These are phyloP conservation scores for Phytophthora citricola DNA, from an alignment of 352 stramenopile species.

Conservation along the genomic window DNA sequence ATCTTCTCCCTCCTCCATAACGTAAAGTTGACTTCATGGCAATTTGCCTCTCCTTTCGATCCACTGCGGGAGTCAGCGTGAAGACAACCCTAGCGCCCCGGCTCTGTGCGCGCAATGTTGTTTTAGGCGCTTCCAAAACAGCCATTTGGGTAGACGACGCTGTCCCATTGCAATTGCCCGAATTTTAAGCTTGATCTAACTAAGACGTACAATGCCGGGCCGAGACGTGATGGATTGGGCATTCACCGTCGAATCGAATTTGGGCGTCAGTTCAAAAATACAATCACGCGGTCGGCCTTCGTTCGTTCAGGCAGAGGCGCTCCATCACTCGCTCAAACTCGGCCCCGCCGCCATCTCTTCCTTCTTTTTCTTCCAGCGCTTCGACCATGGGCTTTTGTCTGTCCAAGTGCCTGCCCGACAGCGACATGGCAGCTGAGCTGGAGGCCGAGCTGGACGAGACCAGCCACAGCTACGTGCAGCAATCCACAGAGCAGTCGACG, in stretches of 20 bases:
- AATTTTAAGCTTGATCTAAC: not conserved
- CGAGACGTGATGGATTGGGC: conserved; percentile 4
- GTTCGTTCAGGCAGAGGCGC: conserved; percentile 27
- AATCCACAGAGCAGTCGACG: conserved; percentile 47
- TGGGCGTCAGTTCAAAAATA: conserved; percentile 25
- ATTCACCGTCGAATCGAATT: too few relatives aligned
- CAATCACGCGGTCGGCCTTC: conserved; percentile 20
- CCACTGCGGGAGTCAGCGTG: conserved; percentile 23
- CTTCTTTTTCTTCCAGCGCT: not conserved
- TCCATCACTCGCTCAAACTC: conserved; percentile 22
- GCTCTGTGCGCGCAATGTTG: not conserved
- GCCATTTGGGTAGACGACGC: conserved; percentile 2
- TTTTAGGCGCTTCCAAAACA: conserved; percentile 9
- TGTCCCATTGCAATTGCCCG: conserved; percentile 6
- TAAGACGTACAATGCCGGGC: conserved; percentile 1
- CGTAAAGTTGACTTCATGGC: not conserved
- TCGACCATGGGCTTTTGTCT: conserved; percentile 84
- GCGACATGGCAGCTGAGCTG: conserved; percentile 85
- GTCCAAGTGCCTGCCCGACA: conserved; percentile 84
- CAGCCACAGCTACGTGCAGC: conserved; percentile 61
- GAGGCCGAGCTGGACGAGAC: conserved; percentile 84
- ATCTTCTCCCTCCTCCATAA: conserved; percentile 5
- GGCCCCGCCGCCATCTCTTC: not conserved
- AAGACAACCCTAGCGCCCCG: conserved; percentile 10
- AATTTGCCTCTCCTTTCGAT: conserved; percentile 4